Evolutionary conservation across 2,329 filamentous ascomycete genomes (phyloP).

Genomic region (Plectosphaerella plurivora): DNA sequence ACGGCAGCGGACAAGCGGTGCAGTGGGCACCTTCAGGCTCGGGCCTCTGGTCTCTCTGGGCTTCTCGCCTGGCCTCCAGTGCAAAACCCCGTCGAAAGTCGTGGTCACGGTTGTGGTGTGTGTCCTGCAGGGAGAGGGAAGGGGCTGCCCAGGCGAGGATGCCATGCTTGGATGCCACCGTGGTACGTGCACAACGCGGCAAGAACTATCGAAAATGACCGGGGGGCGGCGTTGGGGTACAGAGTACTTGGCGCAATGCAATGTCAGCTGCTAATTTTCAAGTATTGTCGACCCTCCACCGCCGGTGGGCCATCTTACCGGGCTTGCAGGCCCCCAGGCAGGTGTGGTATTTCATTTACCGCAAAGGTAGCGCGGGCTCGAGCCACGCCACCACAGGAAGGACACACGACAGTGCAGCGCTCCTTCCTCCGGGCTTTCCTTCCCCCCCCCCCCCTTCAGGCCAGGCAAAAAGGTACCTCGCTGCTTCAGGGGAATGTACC

Average conservation of each 20-base stretch:
- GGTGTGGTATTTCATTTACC: conserved; percentile 4
- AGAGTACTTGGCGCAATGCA: background rate
- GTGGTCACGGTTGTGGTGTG: too few species aligned
- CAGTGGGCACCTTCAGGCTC: too few species aligned
- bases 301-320: background rate
- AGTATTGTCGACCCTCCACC: background rate
- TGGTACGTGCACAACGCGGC: background rate
- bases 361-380: background rate
- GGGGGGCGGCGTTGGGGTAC: background rate
- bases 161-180: background rate
- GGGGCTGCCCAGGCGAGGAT: background rate
- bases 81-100: too few species aligned
- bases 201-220: background rate
- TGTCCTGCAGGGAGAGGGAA: background rate
- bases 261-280: background rate
- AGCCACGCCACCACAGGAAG: background rate
- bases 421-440: too few species aligned
- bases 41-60: too few species aligned
- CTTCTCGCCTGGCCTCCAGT: too few species aligned
- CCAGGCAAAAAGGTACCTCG: background rate
- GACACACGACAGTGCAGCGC: too few species aligned
- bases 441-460: too few species aligned
- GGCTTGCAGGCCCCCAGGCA: background rate
- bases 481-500: background rate
- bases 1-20: too few species aligned